A percentile compares a stretch with the other conserved stretches of the same genome.
Conservation (phyloP, 768 basidiomycete genomes). For the Lactarius hatsudake region DNA sequence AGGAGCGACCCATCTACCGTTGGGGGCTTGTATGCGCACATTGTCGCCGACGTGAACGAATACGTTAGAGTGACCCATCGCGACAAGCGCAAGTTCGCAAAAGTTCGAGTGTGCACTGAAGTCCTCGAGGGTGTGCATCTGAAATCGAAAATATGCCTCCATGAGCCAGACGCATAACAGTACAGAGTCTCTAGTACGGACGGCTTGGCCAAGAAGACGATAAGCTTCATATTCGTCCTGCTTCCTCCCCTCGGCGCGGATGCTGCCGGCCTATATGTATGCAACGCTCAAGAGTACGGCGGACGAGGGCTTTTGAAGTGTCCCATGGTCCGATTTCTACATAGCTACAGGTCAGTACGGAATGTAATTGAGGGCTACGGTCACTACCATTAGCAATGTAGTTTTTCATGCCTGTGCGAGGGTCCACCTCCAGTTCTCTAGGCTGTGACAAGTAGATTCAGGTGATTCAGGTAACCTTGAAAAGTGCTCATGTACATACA, state of each 20-base stretch:
- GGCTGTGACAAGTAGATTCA: constrained; percentile 43
- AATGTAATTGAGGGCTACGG: neutral
- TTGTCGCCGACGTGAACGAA: constrained; percentile 87
- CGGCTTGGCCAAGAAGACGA: constrained; percentile 70
- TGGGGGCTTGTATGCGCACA: constrained; percentile 68
- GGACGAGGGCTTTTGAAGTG: constrained; percentile 76
- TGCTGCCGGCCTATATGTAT: constrained; percentile 74
- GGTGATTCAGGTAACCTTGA: neutral
- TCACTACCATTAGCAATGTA: constrained; percentile 26
- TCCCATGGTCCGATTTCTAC: constrained; percentile 78
- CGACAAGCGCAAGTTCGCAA: constrained; percentile 76
- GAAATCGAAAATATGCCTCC: neutral
- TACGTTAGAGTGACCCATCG: constrained; percentile 70
- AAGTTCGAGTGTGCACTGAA: constrained; percentile 90
- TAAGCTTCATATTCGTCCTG: constrained; percentile 77
- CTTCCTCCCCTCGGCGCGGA: constrained; percentile 54
- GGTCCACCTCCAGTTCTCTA: constrained; percentile 81
- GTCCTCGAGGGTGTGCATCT: constrained; percentile 84
- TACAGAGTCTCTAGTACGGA: constrained; percentile 28
- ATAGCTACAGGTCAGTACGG: neutral
- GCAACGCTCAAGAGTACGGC: constrained; percentile 71
- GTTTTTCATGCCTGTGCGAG: constrained; percentile 89
- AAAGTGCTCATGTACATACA: constrained; percentile 37
- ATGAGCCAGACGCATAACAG: neutral
- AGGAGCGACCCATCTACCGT: constrained; percentile 73